A percentile compares a stretch with the other conserved stretches of the same genome.
Conservation (phyloP, 2,329 filamentous ascomycete species). For the Parafenestella ontariensis region DNA sequence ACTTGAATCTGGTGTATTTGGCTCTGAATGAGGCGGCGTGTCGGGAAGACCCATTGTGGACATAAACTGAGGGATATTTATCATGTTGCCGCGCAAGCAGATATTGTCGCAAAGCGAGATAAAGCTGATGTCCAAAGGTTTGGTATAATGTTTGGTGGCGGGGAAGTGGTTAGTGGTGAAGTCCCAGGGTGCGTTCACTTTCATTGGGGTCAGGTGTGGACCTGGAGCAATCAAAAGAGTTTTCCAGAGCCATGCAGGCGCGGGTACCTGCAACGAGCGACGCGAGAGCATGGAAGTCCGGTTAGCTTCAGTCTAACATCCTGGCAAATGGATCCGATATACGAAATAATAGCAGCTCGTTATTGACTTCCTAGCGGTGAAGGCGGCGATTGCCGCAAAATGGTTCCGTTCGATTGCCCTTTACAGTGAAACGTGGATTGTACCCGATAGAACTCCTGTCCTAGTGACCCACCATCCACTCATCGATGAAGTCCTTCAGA, state of each 20-base stretch:
- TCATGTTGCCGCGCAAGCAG: background rate
- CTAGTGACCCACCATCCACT: background rate
- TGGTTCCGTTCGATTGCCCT: background rate
- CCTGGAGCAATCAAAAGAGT: background rate
- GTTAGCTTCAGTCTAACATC: background rate
- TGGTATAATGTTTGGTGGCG: background rate
- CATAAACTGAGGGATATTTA: background rate
- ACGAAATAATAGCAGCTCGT: background rate
- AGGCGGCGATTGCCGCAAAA: background rate
- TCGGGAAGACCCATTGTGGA: slow-evolving; percentile 2
- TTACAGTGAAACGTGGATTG: background rate
- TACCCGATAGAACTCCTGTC: background rate
- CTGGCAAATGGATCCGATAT: background rate
- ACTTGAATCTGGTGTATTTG: slow-evolving; percentile 2
- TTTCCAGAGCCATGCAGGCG: background rate
- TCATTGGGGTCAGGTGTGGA: background rate
- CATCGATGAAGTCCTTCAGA: slow-evolving; percentile 9
- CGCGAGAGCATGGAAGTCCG: background rate
- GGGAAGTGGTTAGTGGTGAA: background rate
- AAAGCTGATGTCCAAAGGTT: background rate
- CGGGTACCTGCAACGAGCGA: slow-evolving; percentile 4
- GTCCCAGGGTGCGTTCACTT: background rate
- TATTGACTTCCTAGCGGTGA: background rate
- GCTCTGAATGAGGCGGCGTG: slow-evolving; percentile 7
- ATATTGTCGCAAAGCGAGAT: background rate